A percentile compares a stretch with the other conserved stretches of the same genome.
These are phyloP conservation scores for Racocetra persica DNA, from an alignment of 371 early-diverging fungal genomes.

Conservation along the genomic window DNA sequence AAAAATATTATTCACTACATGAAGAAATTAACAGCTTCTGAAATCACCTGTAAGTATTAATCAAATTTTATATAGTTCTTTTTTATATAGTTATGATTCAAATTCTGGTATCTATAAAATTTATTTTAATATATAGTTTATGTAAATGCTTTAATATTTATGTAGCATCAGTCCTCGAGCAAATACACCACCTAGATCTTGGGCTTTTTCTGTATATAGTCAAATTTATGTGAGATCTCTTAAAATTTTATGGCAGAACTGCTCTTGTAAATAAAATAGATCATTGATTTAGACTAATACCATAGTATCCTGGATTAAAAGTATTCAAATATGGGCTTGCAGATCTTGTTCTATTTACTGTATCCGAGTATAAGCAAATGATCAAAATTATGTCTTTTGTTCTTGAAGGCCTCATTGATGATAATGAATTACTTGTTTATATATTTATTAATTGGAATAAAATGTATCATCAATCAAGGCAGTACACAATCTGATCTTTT, in stretches of 20 bases:
- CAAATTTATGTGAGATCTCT: neutral
- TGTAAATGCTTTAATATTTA: neutral
- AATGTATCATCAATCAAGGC: neutral
- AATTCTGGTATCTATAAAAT: too few species aligned
- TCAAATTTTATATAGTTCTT: too few species aligned
- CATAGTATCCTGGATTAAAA: neutral
- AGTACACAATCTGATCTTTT: neutral
- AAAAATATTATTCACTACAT: too few species aligned
- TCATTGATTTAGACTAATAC: neutral
- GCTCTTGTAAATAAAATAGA: neutral
- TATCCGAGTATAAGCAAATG: neutral
- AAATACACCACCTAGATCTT: neutral
- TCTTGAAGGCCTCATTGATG: neutral
- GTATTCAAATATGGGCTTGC: too few species aligned
- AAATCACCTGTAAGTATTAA: too few species aligned
- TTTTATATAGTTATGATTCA: too few species aligned
- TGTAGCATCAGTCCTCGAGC: neutral
- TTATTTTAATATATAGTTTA: too few species aligned
- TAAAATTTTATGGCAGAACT: neutral
- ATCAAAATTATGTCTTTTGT: slow-evolving; percentile 6
- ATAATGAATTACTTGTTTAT: neutral
- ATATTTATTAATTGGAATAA: slow-evolving; percentile 1
- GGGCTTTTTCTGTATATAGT: neutral
- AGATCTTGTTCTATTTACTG: neutral
- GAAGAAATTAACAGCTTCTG: too few species aligned